A percentile compares a stretch with the other conserved stretches of the same genome.
Conservation (phyloP, 2,329 filamentous ascomycete genomes). For the Pseudogymnoascus sp. region DNA sequence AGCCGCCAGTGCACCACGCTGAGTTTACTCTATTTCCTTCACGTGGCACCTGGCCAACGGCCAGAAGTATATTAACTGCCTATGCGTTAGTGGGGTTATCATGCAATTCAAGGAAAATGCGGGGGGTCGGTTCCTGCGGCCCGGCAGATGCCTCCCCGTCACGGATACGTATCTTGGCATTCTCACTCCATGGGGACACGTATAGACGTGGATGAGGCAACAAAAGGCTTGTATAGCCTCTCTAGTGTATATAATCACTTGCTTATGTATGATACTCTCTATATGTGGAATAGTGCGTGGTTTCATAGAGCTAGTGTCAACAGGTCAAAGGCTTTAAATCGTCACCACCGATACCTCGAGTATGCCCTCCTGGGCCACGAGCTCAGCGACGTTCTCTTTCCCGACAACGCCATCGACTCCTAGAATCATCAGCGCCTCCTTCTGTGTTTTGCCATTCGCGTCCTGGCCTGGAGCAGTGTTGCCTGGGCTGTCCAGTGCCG, state of each 20-base stretch:
- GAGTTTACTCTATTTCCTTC: background rate
- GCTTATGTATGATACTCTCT: background rate
- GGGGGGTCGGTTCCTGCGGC: background rate
- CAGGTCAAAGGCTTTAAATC: background rate
- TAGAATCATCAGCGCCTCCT: slow-evolving; percentile 75
- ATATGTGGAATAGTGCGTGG: background rate
- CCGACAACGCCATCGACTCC: slow-evolving; percentile 60
- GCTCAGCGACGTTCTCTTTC: slow-evolving; percentile 42
- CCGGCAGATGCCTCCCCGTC: background rate
- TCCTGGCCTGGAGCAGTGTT: slow-evolving; percentile 22
- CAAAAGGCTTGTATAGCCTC: slow-evolving; percentile 1
- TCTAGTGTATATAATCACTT: background rate
- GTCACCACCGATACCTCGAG: slow-evolving; percentile 46
- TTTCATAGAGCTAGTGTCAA: background rate
- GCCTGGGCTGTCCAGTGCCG: slow-evolving; percentile 33
- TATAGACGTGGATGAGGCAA: background rate
- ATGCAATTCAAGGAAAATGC: background rate
- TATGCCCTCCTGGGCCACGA: slow-evolving; percentile 44
- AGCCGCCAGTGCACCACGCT: background rate
- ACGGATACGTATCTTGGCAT: background rate
- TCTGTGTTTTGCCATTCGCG: slow-evolving; percentile 30
- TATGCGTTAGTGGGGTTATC: background rate
- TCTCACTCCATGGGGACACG: background rate
- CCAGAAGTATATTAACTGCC: background rate
- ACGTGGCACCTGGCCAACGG: background rate